Conservation (phyloP, 1,284 basidiomycete species). For the Rhodotorula mucilaginosa region DNA sequence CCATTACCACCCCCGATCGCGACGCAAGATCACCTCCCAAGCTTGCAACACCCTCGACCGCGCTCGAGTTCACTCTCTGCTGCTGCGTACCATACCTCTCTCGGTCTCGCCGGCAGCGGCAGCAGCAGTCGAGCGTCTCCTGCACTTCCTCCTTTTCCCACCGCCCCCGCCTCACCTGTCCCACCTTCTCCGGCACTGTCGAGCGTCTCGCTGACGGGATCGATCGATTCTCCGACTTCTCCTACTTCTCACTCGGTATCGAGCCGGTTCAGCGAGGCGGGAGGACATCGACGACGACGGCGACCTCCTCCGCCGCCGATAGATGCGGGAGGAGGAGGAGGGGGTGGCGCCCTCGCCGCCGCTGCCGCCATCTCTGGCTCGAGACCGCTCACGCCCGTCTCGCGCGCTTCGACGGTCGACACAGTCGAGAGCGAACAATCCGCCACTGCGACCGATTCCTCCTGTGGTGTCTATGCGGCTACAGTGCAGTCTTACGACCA, state of each 20-base stretch:
- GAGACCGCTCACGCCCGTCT: background rate
- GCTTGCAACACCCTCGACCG: conserved; percentile 13
- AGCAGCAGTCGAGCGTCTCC: background rate
- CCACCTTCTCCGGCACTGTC: background rate
- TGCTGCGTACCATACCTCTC: background rate
- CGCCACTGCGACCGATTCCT: no score
- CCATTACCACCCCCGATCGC: background rate
- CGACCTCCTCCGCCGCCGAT: background rate
- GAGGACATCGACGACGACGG: background rate
- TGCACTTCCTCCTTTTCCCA: background rate
- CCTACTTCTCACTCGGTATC: background rate
- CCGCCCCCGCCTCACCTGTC: background rate
- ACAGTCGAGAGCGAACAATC: background rate
- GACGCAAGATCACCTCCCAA: background rate
- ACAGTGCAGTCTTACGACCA: no score
- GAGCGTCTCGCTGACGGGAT: background rate
- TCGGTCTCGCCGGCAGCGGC: background rate
- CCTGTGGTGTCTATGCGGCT: no score
- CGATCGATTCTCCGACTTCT: conserved; percentile 1
- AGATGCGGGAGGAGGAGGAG: background rate
- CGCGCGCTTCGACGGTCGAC: background rate
- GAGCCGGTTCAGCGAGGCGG: background rate
- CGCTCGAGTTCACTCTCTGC: conserved; percentile 22
- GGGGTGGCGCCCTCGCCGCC: no score
- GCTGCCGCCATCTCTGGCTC: background rate